Evolutionary conservation across 2,329 filamentous ascomycete genomes (phyloP).

Genomic region (Scedosporium boydii): DNA sequence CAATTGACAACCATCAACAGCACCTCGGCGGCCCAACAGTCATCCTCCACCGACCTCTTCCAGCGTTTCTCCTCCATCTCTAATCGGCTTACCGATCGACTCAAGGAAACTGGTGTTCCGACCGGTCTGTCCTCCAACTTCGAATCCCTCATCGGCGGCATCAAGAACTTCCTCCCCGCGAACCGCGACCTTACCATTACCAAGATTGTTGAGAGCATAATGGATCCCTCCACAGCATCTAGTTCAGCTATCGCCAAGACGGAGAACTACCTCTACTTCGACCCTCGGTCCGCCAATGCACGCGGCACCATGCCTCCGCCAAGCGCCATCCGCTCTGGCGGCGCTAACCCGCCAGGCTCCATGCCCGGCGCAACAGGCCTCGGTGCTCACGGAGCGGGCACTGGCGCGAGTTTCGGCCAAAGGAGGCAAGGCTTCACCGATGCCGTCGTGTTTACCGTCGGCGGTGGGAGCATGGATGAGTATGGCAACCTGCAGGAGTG

Average conservation of each 20-base stretch:
- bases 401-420: conserved; percentile 81
- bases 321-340: conserved; percentile 43
- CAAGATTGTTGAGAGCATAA: conserved; percentile 95
- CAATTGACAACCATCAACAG: conserved; percentile 89
- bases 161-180: conserved; percentile 95
- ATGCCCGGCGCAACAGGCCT: conserved; percentile 39
- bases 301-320: conserved; percentile 83
- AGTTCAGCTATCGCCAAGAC: conserved; percentile 93
- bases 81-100: conserved; percentile 81
- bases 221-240: conserved; percentile 86
- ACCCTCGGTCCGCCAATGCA: conserved; percentile 86
- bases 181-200: conserved; percentile 95
- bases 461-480: conserved; percentile 96
- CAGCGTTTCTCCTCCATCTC: conserved; percentile 88
- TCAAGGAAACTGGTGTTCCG: conserved; percentile 81
- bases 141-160: conserved; percentile 86
- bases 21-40: conserved; percentile 51
- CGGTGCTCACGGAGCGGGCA: conserved; percentile 40
- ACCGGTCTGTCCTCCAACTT: conserved; percentile 65
- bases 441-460: conserved; percentile 88
- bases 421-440: conserved; percentile 81
- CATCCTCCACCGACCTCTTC: conserved; percentile 68
- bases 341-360: conserved; percentile 34
- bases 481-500: conserved; percentile 97
- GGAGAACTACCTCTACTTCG: conserved; percentile 94